Conservation (phyloP, 306 rosid genomes). For the Adenanthera pavonina region DNA sequence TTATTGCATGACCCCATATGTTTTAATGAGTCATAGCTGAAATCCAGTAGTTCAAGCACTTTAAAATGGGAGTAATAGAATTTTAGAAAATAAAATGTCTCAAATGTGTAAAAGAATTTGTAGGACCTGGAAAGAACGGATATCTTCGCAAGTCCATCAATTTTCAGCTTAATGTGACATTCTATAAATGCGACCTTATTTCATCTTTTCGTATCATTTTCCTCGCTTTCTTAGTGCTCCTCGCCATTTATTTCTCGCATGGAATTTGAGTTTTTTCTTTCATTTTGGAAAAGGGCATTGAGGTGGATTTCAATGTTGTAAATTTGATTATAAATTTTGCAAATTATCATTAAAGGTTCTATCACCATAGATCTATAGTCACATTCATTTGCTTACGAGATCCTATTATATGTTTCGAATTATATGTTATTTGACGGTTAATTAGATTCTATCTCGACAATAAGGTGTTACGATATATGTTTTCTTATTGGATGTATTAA, state of each 20-base stretch:
- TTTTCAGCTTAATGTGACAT: background rate
- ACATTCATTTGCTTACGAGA: background rate
- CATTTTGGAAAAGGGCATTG: background rate
- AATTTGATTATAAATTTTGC: conserved; percentile 10
- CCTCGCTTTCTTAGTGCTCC: background rate
- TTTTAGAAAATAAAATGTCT: background rate
- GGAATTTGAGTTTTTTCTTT: background rate
- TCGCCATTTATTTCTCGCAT: conserved; percentile 12
- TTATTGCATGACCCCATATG: too few species aligned
- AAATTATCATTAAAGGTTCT: conserved; percentile 16
- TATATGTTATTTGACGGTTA: background rate
- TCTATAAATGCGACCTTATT: conserved; percentile 21
- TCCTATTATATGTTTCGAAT: conserved; percentile 1
- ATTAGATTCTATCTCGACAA: conserved; percentile 4
- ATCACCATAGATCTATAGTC: conserved; percentile 12
- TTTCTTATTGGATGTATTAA: background rate
- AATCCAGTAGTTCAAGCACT: too few species aligned
- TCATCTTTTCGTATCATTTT: background rate
- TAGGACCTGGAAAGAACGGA: background rate
- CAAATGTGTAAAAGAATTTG: background rate
- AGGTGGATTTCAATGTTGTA: background rate
- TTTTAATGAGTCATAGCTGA: too few species aligned
- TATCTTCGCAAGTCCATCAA: background rate
- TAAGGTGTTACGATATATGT: background rate
- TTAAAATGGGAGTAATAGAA: too few species aligned